Conservation (phyloP, 352 stramenopile genomes). For the Pythium insidiosum region DNA sequence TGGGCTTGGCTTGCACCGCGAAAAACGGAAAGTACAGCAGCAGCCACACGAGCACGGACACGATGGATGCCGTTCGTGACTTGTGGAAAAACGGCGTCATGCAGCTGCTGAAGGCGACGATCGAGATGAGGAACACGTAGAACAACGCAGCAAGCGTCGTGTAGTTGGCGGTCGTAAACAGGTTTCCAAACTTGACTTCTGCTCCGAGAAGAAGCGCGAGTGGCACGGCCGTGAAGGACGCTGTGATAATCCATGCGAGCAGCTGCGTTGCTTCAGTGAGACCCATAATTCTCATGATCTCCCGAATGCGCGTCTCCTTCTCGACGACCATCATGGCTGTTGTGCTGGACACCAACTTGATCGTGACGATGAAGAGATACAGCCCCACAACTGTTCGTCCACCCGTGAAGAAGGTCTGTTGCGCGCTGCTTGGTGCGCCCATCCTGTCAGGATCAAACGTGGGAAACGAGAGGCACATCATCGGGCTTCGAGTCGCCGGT, state of each 20-base stretch:
- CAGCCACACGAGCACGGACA: slow-evolving; percentile 55
- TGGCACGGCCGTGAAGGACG: slow-evolving; percentile 20
- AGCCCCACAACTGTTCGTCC: slow-evolving; percentile 21
- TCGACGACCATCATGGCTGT: slow-evolving; percentile 67
- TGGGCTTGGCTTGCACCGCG: slow-evolving; percentile 34
- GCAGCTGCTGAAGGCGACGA: slow-evolving; percentile 54
- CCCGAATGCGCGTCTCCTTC: slow-evolving; percentile 55
- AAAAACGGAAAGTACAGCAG: slow-evolving; percentile 66
- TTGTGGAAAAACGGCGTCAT: slow-evolving; percentile 67
- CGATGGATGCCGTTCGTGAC: slow-evolving; percentile 40
- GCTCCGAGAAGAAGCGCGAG: slow-evolving; percentile 22
- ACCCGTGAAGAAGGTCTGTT: slow-evolving; percentile 21
- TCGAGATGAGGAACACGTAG: slow-evolving; percentile 43
- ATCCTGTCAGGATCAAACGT: slow-evolving; percentile 5
- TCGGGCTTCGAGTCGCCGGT: slow-evolving; percentile 2
- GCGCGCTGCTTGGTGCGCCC: slow-evolving; percentile 7
- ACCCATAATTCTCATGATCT: slow-evolving; percentile 81
- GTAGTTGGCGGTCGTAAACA: slow-evolving; percentile 15
- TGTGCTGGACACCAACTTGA: slow-evolving; percentile 43
- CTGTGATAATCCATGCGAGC: slow-evolving; percentile 40
- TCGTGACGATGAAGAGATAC: slow-evolving; percentile 20
- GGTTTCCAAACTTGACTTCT: no score
- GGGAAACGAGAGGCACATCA: no score
- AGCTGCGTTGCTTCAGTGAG: slow-evolving; percentile 43
- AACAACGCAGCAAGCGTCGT: slow-evolving; percentile 32